Base-by-base conservation (phyloP, 2,329 filamentous ascomycete species). In the Verticillium klebahnii region DNA sequence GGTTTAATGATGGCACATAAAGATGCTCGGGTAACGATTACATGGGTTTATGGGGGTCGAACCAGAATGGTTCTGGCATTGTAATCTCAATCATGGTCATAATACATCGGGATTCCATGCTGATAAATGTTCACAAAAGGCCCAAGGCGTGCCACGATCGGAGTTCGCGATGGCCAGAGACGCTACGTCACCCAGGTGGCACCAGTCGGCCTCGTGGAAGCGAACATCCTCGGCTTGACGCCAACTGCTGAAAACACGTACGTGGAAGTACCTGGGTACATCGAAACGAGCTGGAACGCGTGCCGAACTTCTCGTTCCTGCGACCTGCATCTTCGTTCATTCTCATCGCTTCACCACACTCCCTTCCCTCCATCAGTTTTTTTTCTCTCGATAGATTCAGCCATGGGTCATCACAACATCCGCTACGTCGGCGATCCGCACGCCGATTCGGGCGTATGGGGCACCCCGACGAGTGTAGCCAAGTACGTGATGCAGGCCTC, bases 391-490 rank as follows among this genome's bases (percentile, higher is more conserved):
- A 23, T 14, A 25, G 45, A 52, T 12, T 52, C 19, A 52, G 62
- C 37, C 37, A 74, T 74, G 69, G 68, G 69, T 5, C 75, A 77
- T 59, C 75, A 77, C 55, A 77, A 76, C 23, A 69, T 72, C 40
- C 72, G 70, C 60, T 77, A 75, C 52, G 69, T 70, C 5, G 72
- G 72, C 61, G 75, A 77, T 63, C 65, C 68, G 52, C 65, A 72
- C 58, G 69, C 75, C 25, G 58, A 72, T 54, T 66, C 66, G 39
- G 75, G 75, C 52, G 70, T 66, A 37, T 78, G 75, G 75, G 73
- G 75, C 59, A 72, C 73, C n/a, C 72, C 75, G 15, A 77, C 72
- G 25, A 78, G 75, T 65, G 70, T 67, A 19, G 75, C 75, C 63
- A 78, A 78, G 75, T 78, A 66, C 67, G 69, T 60, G 11, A 19